Conservation (phyloP, 306 rosid species). For the Oemleria cerasiformis region DNA sequence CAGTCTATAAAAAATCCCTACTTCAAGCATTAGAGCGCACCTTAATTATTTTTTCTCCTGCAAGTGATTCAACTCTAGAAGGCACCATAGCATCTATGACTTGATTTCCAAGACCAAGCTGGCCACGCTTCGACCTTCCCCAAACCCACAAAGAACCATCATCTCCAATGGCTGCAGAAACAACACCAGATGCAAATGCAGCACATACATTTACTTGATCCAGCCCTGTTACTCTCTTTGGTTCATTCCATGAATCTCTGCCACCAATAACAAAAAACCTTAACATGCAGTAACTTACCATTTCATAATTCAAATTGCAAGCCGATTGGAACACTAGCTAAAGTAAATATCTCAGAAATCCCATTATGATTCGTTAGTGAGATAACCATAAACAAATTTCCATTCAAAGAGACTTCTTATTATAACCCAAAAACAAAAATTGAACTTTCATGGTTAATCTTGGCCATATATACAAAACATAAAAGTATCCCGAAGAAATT, state of each 20-base stretch:
- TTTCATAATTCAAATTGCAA: neutral
- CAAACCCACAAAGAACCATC: constrained; percentile 87
- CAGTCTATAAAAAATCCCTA: neutral
- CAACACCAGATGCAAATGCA: constrained; percentile 84
- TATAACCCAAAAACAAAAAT: neutral
- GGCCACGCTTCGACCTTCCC: constrained; percentile 91
- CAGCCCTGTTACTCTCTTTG: constrained; percentile 53
- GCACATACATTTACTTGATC: constrained; percentile 52
- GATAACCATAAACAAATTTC: neutral
- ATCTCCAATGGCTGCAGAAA: constrained; percentile 75
- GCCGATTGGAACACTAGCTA: neutral
- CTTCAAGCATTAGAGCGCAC: constrained; percentile 33
- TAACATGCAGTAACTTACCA: constrained; percentile 18
- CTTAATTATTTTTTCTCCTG: constrained; percentile 64
- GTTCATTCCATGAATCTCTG: constrained; percentile 80
- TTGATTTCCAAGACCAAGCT: constrained; percentile 76
- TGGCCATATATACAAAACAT: neutral
- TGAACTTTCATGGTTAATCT: neutral
- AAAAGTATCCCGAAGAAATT: neutral
- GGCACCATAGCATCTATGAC: constrained; percentile 55
- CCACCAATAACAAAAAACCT: constrained; percentile 18
- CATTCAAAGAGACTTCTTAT: neutral
- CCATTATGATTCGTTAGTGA: neutral
- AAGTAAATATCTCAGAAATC: neutral
- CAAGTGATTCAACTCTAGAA: constrained; percentile 58